Conservation (phyloP, 805 yeast species). For the Cyberlindnera galapagoensis region DNA sequence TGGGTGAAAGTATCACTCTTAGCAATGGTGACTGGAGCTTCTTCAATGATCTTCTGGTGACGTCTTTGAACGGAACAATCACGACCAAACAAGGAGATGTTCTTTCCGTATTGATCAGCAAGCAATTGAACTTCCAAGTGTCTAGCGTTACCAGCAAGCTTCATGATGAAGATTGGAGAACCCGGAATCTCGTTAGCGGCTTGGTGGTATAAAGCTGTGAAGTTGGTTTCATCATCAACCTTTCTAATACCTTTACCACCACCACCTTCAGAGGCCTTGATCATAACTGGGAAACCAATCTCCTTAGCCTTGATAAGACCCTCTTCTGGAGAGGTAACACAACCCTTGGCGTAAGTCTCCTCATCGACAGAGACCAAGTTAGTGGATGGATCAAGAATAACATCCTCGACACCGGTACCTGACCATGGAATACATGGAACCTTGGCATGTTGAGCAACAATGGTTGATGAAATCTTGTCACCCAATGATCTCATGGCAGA, state of each 20-base stretch:
- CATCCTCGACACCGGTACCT: conserved; percentile 93
- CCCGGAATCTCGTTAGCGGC: conserved; percentile 98
- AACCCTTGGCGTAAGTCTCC: conserved; percentile 79
- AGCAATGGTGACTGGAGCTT: conserved; percentile 97
- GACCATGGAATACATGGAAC: conserved; percentile 99
- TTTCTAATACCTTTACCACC: conserved; percentile 99
- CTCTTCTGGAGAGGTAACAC: conserved; percentile 79
- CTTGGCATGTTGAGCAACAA: conserved; percentile 97
- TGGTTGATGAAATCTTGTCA: conserved; percentile 95
- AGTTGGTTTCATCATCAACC: conserved; percentile 80
- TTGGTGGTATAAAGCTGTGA: conserved; percentile 72
- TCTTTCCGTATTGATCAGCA: conserved; percentile 98
- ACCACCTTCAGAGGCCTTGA: conserved; percentile 99
- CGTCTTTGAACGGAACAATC: conserved; percentile 99
- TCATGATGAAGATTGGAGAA: conserved; percentile 96
- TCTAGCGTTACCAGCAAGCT: conserved; percentile 94
- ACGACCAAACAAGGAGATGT: conserved; percentile 95
- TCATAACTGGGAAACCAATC: conserved; percentile 98
- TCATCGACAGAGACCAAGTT: conserved; percentile 87
- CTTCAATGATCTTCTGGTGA: conserved; percentile 98
- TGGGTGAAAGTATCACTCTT: conserved; percentile 73
- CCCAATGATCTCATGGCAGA: conserved; percentile 99
- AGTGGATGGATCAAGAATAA: conserved; percentile 56
- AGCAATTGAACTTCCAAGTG: conserved; percentile 96
- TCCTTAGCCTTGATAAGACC: conserved; percentile 78